Evolutionary conservation across 257 asterid species (phyloP), one percentile per base, ranked within the genome.

Genomic region (Schizonepeta tenuifolia): DNA sequence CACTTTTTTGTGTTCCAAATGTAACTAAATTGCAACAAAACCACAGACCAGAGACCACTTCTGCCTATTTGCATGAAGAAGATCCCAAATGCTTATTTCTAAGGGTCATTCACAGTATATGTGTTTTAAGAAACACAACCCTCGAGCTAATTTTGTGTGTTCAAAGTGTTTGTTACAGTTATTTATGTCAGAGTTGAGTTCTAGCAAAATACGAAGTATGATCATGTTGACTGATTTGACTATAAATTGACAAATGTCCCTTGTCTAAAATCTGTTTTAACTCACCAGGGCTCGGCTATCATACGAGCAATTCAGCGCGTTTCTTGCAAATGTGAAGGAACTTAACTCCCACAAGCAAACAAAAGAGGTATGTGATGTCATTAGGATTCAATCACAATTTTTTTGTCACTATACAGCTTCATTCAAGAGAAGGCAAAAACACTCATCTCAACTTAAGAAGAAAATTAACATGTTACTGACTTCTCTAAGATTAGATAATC

Each of bases 281-380:
- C 56, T 70, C 57, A 59, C 62, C 76, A 91, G 99, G 82, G 81
- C 86, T 72, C 91, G 97, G 72, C 72, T 94, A 72, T 87, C 99
- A 9, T 91, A 91, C 15, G 96, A 94, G 84, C 97, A 91, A 82
- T 94, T 94, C 65, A 93, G 98, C 17, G 79, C 92, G n/a, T 94
- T 94, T 85, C 88, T 94, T 46, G 87, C 96, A 21, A 94, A 89
- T 78, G 99, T 94, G 65, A 94, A 94, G 91, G 97, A 91, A 18
- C 82, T 94, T 57, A 94, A 91, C 71, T 86, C 99, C 71, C 97
- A 91, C 84, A 91, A 91, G 80, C 97, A 91, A 87, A 86, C 99
- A 5, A 94, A 77, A 79, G 97, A 94, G 96, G 99, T 88, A 80
- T 43, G 70, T 62, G 51, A 65, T 41, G 22, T 9, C 31, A 54